phyloP scores from a whole-genome alignment of 108 stramenopile species.

The Nitzschia sp. region DNA sequence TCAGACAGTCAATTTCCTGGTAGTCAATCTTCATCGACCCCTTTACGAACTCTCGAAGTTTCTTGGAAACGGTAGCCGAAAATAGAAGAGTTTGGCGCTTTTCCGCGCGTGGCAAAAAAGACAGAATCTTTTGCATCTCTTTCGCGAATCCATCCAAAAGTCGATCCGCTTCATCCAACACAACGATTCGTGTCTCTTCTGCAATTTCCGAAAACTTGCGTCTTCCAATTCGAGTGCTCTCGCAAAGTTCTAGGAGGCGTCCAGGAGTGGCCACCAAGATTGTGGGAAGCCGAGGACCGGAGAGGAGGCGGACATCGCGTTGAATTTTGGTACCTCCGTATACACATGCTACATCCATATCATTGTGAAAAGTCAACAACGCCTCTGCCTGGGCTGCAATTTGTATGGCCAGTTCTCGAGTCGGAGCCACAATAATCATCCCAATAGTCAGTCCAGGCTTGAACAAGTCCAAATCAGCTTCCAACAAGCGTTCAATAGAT shows the following conservation, averaged over 20 bases:
- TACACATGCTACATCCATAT: slow-evolving; percentile 44
- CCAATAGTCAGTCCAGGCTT: slow-evolving; percentile 69
- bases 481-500: slow-evolving; percentile 56
- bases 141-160: slow-evolving; percentile 89
- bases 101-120: slow-evolving; percentile 56
- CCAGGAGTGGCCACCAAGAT: slow-evolving; percentile 93
- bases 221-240: slow-evolving; percentile 29
- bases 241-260: slow-evolving; percentile 84
- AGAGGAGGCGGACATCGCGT: slow-evolving; percentile 55
- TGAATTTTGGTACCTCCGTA: slow-evolving; percentile 85
- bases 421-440: slow-evolving; percentile 87
- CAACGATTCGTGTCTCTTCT: slow-evolving; percentile 53
- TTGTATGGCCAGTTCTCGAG: slow-evolving; percentile 91
- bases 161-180: slow-evolving; percentile 95
- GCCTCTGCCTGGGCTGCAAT: slow-evolving; percentile 80
- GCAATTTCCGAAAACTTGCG: slow-evolving; percentile 48
- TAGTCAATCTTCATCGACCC: slow-evolving; percentile 44
- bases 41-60: slow-evolving; percentile 57
- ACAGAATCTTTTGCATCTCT: slow-evolving; percentile 80
- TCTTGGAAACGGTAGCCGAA: slow-evolving; percentile 87
- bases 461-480: slow-evolving; percentile 25
- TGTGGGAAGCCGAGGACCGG: slow-evolving; percentile 40
- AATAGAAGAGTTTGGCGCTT: slow-evolving; percentile 93
- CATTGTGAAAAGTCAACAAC: slow-evolving; percentile 45
- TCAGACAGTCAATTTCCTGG: slow-evolving; percentile 65